Conservation (phyloP, 2,329 filamentous ascomycete species). For the Fusarium setosum region DNA sequence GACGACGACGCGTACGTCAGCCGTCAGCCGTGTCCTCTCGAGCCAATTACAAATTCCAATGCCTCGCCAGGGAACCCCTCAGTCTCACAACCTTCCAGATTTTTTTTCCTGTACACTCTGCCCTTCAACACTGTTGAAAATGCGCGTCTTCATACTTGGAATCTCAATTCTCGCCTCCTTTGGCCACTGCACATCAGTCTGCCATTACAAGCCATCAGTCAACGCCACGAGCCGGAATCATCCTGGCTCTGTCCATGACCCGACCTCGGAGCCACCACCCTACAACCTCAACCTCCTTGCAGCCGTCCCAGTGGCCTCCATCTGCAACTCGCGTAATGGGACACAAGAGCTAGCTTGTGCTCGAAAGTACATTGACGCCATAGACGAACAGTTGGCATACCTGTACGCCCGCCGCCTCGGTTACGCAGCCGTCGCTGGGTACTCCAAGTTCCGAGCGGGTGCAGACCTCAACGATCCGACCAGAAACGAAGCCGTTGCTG, state of each 20-base stretch:
- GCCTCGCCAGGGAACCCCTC: too few species aligned
- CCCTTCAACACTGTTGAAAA: too few species aligned
- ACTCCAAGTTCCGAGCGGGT: conserved; percentile 14
- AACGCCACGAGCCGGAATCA: neutral
- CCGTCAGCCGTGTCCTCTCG: too few species aligned
- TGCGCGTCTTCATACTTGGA: too few species aligned
- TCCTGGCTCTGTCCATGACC: neutral
- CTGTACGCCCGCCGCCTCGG: conserved; percentile 27
- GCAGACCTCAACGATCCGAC: conserved; percentile 12
- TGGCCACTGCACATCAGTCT: conserved; percentile 2
- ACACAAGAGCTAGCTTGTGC: conserved; percentile 12
- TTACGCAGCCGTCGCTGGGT: conserved; percentile 27
- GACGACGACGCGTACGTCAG: too few species aligned
- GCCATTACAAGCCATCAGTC: neutral
- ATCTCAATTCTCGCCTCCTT: too few species aligned
- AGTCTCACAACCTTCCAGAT: too few species aligned
- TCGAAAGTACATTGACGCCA: conserved; percentile 27
- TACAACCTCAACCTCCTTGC: conserved; percentile 6
- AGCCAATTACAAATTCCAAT: too few species aligned
- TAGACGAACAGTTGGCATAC: conserved; percentile 30
- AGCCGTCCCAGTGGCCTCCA: conserved; percentile 12
- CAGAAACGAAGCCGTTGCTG: conserved; percentile 22
- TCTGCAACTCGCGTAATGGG: conserved; percentile 5
- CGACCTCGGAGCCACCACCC: neutral
- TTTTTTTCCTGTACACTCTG: too few species aligned